Evolutionary conservation across 2,329 filamentous ascomycete genomes (phyloP).

Genomic region (Fusarium veterinarium): DNA sequence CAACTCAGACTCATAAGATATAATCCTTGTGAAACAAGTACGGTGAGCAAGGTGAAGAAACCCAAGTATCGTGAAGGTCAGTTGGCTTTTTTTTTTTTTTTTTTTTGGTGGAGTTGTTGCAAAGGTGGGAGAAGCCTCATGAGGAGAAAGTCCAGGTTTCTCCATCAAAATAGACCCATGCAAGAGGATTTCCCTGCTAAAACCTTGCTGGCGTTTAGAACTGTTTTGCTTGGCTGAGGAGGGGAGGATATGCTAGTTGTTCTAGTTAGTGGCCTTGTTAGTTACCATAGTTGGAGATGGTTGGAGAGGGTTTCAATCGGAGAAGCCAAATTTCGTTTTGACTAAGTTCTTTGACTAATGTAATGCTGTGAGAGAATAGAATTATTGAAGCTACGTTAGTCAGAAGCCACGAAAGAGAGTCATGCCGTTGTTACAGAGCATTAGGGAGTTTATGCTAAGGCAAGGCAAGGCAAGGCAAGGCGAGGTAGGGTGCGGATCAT

Average conservation of each 20-base stretch:
- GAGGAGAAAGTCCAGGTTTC: slow-evolving; percentile 24
- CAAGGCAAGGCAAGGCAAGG: not conserved
- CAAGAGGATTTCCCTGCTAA: not conserved
- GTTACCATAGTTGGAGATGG: not conserved
- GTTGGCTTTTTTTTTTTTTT: too few species aligned
- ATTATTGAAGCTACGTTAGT: not conserved
- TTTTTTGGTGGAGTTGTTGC: slow-evolving; percentile 36
- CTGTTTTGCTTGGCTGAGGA: not conserved
- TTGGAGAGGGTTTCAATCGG: slow-evolving; percentile 13
- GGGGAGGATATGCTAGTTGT: not conserved
- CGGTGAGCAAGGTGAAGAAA: slow-evolving; percentile 18
- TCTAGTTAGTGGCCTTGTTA: not conserved
- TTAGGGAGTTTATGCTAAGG: not conserved
- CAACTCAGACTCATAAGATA: slow-evolving; percentile 1
- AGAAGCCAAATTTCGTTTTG: not conserved
- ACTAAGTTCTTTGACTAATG: slow-evolving; percentile 5
- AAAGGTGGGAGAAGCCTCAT: slow-evolving; percentile 34
- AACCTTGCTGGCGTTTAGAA: not conserved
- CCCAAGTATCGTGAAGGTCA: slow-evolving; percentile 36
- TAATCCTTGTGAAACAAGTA: not conserved
- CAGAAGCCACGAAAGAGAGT: slow-evolving; percentile 1
- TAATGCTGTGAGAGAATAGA: not conserved
- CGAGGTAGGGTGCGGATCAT: slow-evolving; percentile 5
- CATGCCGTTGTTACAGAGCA: not conserved
- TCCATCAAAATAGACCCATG: slow-evolving; percentile 15